A percentile compares a stretch with the other conserved stretches of the same genome.
Conservation (phyloP, 2,329 filamentous ascomycete genomes). For the Trichoderma breve region DNA sequence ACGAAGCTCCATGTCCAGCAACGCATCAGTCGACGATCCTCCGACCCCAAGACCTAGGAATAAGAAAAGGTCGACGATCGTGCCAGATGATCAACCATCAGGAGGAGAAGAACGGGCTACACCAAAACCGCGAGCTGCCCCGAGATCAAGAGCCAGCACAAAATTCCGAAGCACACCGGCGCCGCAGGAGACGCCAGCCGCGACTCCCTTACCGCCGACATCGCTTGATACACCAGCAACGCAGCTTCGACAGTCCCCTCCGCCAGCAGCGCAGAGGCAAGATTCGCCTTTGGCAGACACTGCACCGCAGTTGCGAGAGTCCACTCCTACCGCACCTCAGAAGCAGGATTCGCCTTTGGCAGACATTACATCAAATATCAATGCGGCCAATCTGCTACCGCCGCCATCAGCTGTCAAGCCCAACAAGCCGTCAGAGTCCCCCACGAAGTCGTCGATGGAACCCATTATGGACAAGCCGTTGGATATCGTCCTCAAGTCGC, state of each 20-base stretch:
- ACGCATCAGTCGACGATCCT: neutral
- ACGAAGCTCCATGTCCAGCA: conserved; percentile 37
- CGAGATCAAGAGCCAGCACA: neutral
- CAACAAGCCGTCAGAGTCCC: conserved; percentile 53
- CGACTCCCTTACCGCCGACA: neutral
- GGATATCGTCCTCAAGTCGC: conserved; percentile 88
- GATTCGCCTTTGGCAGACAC: conserved; percentile 69
- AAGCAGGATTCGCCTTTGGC: conserved; percentile 58
- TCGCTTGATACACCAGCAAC: neutral
- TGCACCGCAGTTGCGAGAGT: conserved; percentile 57
- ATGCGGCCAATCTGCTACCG: conserved; percentile 38
- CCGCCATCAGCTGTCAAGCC: conserved; percentile 57
- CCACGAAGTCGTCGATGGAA: conserved; percentile 48
- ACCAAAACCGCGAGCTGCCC: neutral
- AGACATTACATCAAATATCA: conserved; percentile 71
- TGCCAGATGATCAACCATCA: neutral
- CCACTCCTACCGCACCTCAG: conserved; percentile 55
- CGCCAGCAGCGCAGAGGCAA: conserved; percentile 51
- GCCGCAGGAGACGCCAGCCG: neutral
- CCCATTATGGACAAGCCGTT: conserved; percentile 83
- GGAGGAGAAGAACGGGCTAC: conserved; percentile 4
- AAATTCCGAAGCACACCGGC: neutral
- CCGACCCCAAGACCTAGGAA: neutral
- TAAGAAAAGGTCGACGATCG: neutral
- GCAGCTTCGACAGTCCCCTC: conserved; percentile 52